phyloP scores from a whole-genome alignment of 345 rosid species.

The Gossypium thurberi region DNA sequence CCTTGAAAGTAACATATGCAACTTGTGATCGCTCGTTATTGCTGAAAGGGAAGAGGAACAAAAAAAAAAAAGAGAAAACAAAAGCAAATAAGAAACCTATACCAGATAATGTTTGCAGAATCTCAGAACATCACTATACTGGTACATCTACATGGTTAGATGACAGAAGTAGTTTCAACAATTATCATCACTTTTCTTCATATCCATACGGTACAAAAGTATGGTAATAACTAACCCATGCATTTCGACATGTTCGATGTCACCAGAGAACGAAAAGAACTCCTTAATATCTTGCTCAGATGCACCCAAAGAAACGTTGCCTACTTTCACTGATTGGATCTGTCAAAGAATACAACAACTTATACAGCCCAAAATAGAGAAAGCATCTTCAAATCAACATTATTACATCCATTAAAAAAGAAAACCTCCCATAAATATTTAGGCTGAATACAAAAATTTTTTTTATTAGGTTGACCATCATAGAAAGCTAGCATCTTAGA shows the following conservation, averaged over 20 bases:
- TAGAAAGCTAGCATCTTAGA: background rate
- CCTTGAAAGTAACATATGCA: conserved; percentile 77
- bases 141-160: background rate
- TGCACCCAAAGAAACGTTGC: conserved; percentile 68
- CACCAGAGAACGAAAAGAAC: conserved; percentile 92
- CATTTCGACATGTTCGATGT: conserved; percentile 62
- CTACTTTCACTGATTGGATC: conserved; percentile 67
- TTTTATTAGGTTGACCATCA: background rate
- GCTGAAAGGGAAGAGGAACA: conserved; percentile 22
- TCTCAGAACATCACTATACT: background rate
- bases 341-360: conserved; percentile 18
- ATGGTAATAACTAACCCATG: conserved; percentile 34
- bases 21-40: conserved; percentile 48
- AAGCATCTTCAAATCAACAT: background rate
- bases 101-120: background rate
- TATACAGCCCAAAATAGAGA: background rate
- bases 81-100: conserved; percentile 9
- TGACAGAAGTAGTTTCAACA: background rate
- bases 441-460: background rate
- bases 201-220: background rate
- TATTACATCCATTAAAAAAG: background rate
- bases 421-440: background rate
- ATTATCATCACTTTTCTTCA: background rate
- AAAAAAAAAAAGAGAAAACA: background rate
- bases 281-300: conserved; percentile 73